phyloP scores from a whole-genome alignment of 805 yeast species.

The Candida suzukii region DNA sequence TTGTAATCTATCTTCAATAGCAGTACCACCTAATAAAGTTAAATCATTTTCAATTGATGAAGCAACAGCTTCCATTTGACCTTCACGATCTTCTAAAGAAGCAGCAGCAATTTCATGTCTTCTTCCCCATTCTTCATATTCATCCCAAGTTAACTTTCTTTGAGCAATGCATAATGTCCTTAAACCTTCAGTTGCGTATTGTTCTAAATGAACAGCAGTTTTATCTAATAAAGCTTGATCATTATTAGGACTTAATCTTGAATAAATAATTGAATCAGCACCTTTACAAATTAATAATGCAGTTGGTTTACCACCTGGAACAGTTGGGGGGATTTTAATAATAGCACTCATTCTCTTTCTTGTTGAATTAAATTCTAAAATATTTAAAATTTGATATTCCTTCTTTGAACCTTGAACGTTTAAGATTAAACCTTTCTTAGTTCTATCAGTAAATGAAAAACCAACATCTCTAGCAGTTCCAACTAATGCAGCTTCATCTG shows the following conservation, averaged over 20 bases:
- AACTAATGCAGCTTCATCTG: conserved; percentile 83
- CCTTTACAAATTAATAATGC: conserved; percentile 64
- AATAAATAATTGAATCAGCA: conserved; percentile 67
- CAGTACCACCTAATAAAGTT: conserved; percentile 66
- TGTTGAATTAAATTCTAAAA: conserved; percentile 74
- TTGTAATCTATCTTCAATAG: conserved; percentile 74
- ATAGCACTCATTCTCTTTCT: conserved; percentile 78
- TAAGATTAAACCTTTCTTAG: conserved; percentile 60
- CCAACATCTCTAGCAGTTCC: conserved; percentile 78
- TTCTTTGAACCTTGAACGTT: conserved; percentile 64
- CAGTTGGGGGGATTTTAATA: conserved; percentile 46
- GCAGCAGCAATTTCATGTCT: conserved; percentile 52
- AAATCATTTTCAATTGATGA: conserved; percentile 55
- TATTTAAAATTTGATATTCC: conserved; percentile 65
- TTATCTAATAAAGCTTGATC: conserved; percentile 40
- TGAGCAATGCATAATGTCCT: conserved; percentile 70
- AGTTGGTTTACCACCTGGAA: conserved; percentile 37
- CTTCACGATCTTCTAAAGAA: conserved; percentile 54
- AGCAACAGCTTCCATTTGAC: conserved; percentile 42
- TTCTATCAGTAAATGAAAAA: conserved; percentile 55
- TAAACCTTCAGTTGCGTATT: conserved; percentile 70
- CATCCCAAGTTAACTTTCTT: conserved; percentile 35
- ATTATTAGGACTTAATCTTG: conserved; percentile 27
- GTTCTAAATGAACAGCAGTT: conserved; percentile 60
- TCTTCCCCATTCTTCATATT: conserved; percentile 47